Conservation (phyloP, 148 eudicot species). For the Rhododendron henanense region DNA sequence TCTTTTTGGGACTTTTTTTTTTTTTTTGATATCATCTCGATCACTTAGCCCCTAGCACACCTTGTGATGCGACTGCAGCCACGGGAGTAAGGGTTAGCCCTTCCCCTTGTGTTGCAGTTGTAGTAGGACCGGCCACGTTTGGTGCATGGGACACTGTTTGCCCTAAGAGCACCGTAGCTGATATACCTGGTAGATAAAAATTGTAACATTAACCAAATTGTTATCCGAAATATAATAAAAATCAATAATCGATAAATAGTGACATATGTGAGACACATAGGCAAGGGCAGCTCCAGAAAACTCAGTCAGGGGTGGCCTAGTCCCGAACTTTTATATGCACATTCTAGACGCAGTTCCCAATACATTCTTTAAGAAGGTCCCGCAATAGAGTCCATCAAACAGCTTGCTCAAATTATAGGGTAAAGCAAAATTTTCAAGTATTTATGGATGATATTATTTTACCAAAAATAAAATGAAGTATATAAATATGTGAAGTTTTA, state of each 20-base stretch:
- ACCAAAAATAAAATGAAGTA: background rate
- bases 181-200: background rate
- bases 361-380: background rate
- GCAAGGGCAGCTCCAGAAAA: too few species aligned
- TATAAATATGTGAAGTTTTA: too few species aligned
- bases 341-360: too few species aligned
- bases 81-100: constrained; percentile 11
- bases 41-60: background rate
- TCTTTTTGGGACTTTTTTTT: background rate
- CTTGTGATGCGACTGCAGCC: constrained; percentile 11
- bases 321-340: background rate
- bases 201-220: background rate
- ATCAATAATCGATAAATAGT: too few species aligned
- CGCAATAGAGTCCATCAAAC: background rate
- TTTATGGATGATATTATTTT: too few species aligned
- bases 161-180: constrained; percentile 11
- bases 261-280: too few species aligned
- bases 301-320: background rate
- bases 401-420: background rate
- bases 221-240: background rate
- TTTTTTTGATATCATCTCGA: background rate
- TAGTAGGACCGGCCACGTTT: constrained; percentile 19
- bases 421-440: too few species aligned
- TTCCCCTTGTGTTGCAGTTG: constrained; percentile 10
- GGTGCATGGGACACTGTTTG: constrained; percentile 8